Evolutionary conservation across 1,284 basidiomycete genomes (phyloP).

Genomic region (Heterobasidion irregulare): DNA sequence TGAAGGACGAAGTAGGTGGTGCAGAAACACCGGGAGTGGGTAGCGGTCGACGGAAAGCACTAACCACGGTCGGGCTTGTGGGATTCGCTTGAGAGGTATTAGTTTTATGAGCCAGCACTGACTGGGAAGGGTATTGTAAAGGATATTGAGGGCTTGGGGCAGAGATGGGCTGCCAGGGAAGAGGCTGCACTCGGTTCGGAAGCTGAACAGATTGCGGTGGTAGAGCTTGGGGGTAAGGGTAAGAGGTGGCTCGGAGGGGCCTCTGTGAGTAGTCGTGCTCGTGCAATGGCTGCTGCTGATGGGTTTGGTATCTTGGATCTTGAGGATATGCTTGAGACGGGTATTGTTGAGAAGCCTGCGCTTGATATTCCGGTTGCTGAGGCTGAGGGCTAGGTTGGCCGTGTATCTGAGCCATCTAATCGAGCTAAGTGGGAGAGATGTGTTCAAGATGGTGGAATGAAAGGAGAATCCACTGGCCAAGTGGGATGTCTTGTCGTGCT

Average conservation of each 20-base stretch:
- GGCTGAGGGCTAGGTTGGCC: neutral
- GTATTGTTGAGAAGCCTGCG: neutral
- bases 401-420: neutral
- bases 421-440: neutral
- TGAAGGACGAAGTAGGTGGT: conserved; percentile 1
- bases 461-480: too few species aligned
- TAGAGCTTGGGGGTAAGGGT: neutral
- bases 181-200: neutral
- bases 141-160: conserved; percentile 3
- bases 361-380: neutral
- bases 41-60: conserved; percentile 9
- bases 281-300: neutral
- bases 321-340: neutral
- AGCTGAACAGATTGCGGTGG: neutral
- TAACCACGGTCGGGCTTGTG: conserved; percentile 1
- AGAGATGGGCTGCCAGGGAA: conserved; percentile 1
- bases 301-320: neutral
- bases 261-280: neutral
- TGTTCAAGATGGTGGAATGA: too few species aligned
- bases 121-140: neutral
- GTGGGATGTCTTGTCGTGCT: too few species aligned
- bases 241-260: neutral
- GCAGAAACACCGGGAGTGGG: conserved; percentile 11
- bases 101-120: neutral
- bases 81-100: conserved; percentile 5